Conservation (phyloP, 176 grass and related monocot genomes). For the Aegilops sharonensis region DNA sequence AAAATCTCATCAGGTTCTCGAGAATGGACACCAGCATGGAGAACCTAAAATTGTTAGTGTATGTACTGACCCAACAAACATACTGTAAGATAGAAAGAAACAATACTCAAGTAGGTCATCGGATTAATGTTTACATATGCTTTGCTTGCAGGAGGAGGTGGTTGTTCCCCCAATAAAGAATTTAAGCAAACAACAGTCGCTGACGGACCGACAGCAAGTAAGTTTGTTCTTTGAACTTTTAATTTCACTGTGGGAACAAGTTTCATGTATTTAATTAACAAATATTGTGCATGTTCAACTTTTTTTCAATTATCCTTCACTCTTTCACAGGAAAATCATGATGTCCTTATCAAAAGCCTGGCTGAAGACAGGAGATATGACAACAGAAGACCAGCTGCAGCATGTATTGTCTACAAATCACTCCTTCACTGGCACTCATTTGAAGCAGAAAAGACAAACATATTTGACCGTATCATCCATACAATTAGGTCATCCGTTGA, state of each 20-base stretch:
- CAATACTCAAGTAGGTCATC: background rate
- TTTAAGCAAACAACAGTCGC: conserved; percentile 87
- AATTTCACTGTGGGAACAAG: background rate
- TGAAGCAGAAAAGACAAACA: conserved; percentile 89
- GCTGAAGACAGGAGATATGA: conserved; percentile 70
- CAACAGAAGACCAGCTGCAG: conserved; percentile 59
- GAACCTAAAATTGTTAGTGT: conserved; percentile 39
- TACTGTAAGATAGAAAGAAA: conserved; percentile 22
- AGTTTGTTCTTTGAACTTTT: background rate
- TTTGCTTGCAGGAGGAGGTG: conserved; percentile 55
- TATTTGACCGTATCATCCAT: conserved; percentile 93
- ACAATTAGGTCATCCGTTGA: conserved; percentile 82
- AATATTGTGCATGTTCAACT: conserved; percentile 3
- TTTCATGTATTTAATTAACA: conserved; percentile 12
- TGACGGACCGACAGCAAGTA: conserved; percentile 80
- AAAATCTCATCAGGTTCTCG: conserved; percentile 41
- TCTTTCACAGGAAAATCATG: conserved; percentile 81
- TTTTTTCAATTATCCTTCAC: conserved; percentile 29
- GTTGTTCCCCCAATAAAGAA: conserved; percentile 44
- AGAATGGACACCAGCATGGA: conserved; percentile 46
- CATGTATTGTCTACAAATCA: conserved; percentile 87
- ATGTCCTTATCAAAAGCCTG: conserved; percentile 80
- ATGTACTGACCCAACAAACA: conserved; percentile 27
- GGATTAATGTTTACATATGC: conserved; percentile 24
- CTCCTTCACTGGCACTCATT: conserved; percentile 88